phyloP scores from a whole-genome alignment of 257 asterid genomes.

The Craterostigma plantagineum region DNA sequence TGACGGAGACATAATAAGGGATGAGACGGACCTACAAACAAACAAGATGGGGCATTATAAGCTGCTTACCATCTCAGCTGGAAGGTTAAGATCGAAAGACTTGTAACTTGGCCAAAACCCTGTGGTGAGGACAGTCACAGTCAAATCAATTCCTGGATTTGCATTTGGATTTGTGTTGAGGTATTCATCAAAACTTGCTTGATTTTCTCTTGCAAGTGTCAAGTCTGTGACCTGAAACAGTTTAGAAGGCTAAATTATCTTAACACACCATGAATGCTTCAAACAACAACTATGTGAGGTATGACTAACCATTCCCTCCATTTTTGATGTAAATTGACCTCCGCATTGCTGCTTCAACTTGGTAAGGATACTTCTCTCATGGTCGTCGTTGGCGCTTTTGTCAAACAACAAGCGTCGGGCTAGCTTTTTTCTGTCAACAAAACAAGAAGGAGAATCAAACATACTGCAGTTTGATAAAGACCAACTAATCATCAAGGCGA shows the following conservation, averaged over 20 bases:
- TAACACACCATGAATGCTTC: neutral
- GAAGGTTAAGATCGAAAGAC: neutral
- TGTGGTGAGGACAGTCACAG: constrained; percentile 92
- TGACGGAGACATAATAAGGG: constrained; percentile 1
- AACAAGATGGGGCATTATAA: neutral
- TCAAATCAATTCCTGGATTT: constrained; percentile 86
- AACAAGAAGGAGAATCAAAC: neutral
- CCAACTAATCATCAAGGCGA: neutral
- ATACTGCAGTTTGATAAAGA: neutral
- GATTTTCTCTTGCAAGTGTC: constrained; percentile 94
- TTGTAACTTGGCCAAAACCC: constrained; percentile 16
- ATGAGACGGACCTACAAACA: neutral
- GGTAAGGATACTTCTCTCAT: constrained; percentile 85
- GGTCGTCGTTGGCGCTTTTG: constrained; percentile 96
- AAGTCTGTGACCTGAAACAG: constrained; percentile 69
- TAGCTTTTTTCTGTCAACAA: constrained; percentile 64
- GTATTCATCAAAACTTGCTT: constrained; percentile 74
- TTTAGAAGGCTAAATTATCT: neutral
- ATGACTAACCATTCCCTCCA: constrained; percentile 91
- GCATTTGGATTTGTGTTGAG: constrained; percentile 41
- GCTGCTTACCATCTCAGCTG: neutral
- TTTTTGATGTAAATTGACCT: constrained; percentile 92
- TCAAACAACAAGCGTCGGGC: constrained; percentile 83
- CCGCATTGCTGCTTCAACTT: constrained; percentile 98
- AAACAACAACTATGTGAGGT: neutral